Conservation (phyloP, 768 basidiomycete species). For the Austroboletus festivus region DNA sequence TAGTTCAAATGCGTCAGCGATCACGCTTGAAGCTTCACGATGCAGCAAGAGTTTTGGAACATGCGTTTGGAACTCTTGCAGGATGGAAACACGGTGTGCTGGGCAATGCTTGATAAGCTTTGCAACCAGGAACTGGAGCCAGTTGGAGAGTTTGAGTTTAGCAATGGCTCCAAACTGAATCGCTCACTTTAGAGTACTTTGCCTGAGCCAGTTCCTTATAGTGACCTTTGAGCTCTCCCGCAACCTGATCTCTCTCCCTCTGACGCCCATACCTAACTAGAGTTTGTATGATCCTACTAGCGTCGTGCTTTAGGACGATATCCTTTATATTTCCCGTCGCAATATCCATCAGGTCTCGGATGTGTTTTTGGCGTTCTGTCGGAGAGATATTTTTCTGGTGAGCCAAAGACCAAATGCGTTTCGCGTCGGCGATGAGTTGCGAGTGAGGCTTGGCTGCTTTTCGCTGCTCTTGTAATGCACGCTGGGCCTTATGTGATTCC, state of each 20-base stretch:
- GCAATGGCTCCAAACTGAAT: not conserved
- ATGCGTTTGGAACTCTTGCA: constrained; percentile 73
- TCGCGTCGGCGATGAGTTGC: constrained; percentile 63
- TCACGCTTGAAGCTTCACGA: constrained; percentile 75
- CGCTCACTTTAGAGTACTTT: constrained; percentile 82
- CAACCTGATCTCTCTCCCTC: constrained; percentile 75
- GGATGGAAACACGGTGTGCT: constrained; percentile 67
- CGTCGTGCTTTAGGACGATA: constrained; percentile 88
- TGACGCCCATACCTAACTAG: constrained; percentile 79
- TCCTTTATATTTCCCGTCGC: constrained; percentile 82
- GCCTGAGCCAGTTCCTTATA: constrained; percentile 77
- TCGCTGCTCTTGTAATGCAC: constrained; percentile 62
- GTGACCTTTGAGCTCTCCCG: constrained; percentile 75
- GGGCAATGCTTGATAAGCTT: constrained; percentile 80
- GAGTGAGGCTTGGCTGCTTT: constrained; percentile 78
- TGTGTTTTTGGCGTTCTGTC: constrained; percentile 69
- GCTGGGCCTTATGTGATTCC: constrained; percentile 73
- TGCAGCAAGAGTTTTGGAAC: constrained; percentile 80
- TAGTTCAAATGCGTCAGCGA: constrained; percentile 87
- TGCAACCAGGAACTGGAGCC: constrained; percentile 65
- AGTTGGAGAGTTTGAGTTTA: not conserved
- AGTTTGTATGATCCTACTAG: constrained; percentile 80
- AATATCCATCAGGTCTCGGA: constrained; percentile 69
- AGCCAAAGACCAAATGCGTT: constrained; percentile 73
- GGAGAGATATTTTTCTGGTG: constrained; percentile 68